Percentiles rank a stretch among this genome's conserved stretches.
Conservation (phyloP, 768 basidiomycete species). For the Fomitopsis serialis region DNA sequence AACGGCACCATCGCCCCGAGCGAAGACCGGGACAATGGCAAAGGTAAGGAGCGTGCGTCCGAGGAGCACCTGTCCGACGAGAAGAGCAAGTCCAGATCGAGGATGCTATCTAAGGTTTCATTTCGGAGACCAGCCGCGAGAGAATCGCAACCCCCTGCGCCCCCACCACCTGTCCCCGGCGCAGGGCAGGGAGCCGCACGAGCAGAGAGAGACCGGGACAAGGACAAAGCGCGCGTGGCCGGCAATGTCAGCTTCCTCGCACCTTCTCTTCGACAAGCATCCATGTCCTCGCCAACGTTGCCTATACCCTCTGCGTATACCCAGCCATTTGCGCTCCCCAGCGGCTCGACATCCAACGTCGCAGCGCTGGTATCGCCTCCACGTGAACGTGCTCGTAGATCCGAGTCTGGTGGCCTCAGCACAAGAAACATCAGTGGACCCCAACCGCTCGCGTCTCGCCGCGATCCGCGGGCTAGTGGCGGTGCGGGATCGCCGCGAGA, state of each 20-base stretch:
- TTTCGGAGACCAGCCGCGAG: constrained; percentile 36
- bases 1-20: constrained; percentile 36
- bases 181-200: constrained; percentile 20
- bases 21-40: constrained; percentile 15
- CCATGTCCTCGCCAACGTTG: constrained; percentile 71
- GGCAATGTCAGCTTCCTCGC: constrained; percentile 56
- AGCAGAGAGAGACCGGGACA: constrained; percentile 27
- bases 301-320: constrained; percentile 49
- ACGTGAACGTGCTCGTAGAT: constrained; percentile 38
- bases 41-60: constrained; percentile 39
- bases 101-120: constrained; percentile 48
- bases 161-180: constrained; percentile 25
- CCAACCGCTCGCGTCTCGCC: constrained; percentile 29
- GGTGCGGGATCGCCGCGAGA: constrained; percentile 23
- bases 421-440: constrained; percentile 37
- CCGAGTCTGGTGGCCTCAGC: constrained; percentile 26
- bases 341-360: constrained; percentile 42
- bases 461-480: constrained; percentile 21
- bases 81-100: constrained; percentile 37
- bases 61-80: constrained; percentile 28
- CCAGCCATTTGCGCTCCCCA: constrained; percentile 38
- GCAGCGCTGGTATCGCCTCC: constrained; percentile 42
- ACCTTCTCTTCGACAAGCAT: constrained; percentile 64
- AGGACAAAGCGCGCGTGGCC: constrained; percentile 39
- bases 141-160: constrained; percentile 33